Evolutionary conservation across 1,139 yeast species (phyloP).

Genomic region (Suhomyces atakaporum): DNA sequence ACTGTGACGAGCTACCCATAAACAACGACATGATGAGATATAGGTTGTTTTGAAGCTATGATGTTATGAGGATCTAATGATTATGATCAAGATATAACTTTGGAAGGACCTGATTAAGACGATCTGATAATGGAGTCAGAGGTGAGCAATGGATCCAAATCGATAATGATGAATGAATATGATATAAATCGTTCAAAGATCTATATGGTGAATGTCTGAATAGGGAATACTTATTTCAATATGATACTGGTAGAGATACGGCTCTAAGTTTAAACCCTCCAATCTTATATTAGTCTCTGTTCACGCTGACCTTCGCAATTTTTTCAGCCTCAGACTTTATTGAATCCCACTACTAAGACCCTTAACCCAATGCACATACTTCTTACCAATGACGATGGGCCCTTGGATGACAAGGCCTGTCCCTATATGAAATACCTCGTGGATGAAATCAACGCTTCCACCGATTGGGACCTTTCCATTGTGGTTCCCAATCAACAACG

Average conservation of each 20-base stretch:
- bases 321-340: not conserved
- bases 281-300: too few relatives aligned
- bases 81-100: too few relatives aligned
- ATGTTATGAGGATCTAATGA: not conserved
- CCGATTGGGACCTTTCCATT: conserved; percentile 85
- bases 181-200: too few relatives aligned
- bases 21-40: conserved; percentile 59
- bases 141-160: too few relatives aligned
- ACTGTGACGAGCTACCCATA: conserved; percentile 49
- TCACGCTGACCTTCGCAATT: not conserved
- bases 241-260: too few relatives aligned
- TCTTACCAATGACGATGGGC: conserved; percentile 94
- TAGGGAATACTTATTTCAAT: too few relatives aligned
- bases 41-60: too few relatives aligned
- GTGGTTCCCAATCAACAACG: conserved; percentile 74
- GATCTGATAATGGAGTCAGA: too few relatives aligned
- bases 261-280: too few relatives aligned
- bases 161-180: too few relatives aligned
- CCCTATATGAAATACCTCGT: conserved; percentile 86
- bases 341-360: not conserved
- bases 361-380: conserved; percentile 39
- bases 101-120: too few relatives aligned
- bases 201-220: too few relatives aligned
- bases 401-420: conserved; percentile 75
- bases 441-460: conserved; percentile 59